phyloP scores from a whole-genome alignment of 257 asterid species.

The Penstemon newberryi region DNA sequence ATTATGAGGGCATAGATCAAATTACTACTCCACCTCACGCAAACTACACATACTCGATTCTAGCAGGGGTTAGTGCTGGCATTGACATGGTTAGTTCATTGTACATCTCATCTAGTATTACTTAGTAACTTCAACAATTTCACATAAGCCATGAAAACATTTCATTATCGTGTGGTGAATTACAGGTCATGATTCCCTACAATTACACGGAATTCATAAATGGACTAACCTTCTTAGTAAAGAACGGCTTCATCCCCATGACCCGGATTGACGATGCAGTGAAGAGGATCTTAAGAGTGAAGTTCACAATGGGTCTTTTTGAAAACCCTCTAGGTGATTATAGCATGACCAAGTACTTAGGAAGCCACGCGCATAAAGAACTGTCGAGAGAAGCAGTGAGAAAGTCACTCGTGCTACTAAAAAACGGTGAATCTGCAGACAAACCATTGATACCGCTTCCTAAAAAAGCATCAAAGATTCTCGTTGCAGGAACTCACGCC shows the following conservation, averaged over 20 bases:
- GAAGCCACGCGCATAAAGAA: constrained; percentile 42
- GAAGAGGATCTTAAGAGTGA: constrained; percentile 49
- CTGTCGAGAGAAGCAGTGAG: constrained; percentile 53
- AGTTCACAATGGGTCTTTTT: constrained; percentile 48
- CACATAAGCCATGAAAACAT: background rate
- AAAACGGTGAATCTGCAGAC: constrained; percentile 39
- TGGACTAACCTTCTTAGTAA: constrained; percentile 40
- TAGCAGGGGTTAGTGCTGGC: constrained; percentile 48
- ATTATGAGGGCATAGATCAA: constrained; percentile 46
- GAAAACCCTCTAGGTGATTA: constrained; percentile 46
- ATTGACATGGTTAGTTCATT: constrained; percentile 51
- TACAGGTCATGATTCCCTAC: constrained; percentile 49
- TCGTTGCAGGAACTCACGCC: constrained; percentile 48
- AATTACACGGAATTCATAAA: constrained; percentile 45
- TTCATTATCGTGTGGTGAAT: background rate
- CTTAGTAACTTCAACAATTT: background rate
- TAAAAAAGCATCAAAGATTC: constrained; percentile 37
- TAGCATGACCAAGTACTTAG: constrained; percentile 42
- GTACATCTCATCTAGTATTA: background rate
- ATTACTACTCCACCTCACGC: constrained; percentile 47
- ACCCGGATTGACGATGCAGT: constrained; percentile 50
- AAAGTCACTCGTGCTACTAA: constrained; percentile 46
- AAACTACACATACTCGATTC: constrained; percentile 51
- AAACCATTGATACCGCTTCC: constrained; percentile 44
- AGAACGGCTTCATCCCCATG: constrained; percentile 34